Base-by-base conservation (phyloP, 2,329 filamentous ascomycete species). In the Trichoderma sp. region DNA sequence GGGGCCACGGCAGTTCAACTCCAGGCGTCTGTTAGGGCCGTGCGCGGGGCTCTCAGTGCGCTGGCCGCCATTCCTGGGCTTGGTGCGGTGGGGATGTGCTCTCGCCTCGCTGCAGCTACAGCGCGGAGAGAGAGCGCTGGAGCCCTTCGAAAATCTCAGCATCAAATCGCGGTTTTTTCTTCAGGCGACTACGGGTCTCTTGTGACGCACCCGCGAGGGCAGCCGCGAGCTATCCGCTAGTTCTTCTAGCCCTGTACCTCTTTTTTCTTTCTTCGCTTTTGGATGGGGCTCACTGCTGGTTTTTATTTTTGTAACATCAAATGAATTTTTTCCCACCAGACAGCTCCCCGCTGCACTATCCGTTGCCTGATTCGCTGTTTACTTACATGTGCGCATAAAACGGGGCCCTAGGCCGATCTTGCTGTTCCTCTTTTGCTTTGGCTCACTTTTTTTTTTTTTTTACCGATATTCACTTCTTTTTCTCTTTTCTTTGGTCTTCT, bases 341-440 rank as follows among this genome's bases (percentile, higher is more conserved):
- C 49, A 29, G 29, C 52, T 35, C 33, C 33, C 33, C 13, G 11
- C n/a, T 29, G 55, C 27, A n/a, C 47, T 49, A 49, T 24, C n/a
- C 14, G 16, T 55, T 33, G 24, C 61, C 55, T 29, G 21, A 35
- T 37, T 43, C 55, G 53, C 60, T 55, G 52, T 24, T 33, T 31
- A 53, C 53, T 66, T 66, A 66, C 33, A 35, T 35, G 33, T 35
- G 33, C 63, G 53, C 52, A 59, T 43, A 67, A 58, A 58, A 58
- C 63, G 63, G 63, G 63, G 53, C 55, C 53, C 63, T 59, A 64
- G 53, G n/a, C 47, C 16, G 35, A 65, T 53, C 58, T 37, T 61
- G 61, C 65, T 67, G 65, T 61, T 60, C 65, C 57, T 65, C 62
- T 65, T 65, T 43, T n/a, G 62, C 37, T 35, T 65, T 55, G 37